Percentiles rank a stretch among this genome's conserved stretches.
phyloP scores from a whole-genome alignment of 345 rosid genomes.

The Orychophragmus violaceus region DNA sequence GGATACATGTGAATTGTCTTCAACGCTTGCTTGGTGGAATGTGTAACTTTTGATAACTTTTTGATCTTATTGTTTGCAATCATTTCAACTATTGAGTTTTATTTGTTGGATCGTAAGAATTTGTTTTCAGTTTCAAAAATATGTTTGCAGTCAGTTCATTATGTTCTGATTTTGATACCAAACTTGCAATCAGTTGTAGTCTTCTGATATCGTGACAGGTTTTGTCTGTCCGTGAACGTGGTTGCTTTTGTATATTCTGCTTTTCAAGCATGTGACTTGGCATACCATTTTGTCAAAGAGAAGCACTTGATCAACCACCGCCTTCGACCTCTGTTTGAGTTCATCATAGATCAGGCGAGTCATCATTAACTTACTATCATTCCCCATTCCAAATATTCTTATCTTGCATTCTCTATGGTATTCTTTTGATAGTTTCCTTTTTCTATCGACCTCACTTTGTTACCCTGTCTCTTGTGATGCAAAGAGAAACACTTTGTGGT shows the following conservation, averaged over 20 bases:
- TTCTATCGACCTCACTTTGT: not conserved
- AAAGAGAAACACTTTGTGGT: not conserved
- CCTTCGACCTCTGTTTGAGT: conserved; percentile 52
- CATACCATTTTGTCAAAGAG: conserved; percentile 47
- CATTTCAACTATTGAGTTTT: not conserved
- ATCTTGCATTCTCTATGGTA: not conserved
- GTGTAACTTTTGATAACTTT: not conserved
- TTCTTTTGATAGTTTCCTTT: not conserved
- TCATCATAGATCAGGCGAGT: conserved; percentile 91
- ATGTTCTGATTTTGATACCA: not conserved
- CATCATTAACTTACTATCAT: not conserved
- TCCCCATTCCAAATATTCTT: not conserved
- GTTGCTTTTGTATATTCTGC: conserved; percentile 69
- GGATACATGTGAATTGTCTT: not conserved
- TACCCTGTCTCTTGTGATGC: not conserved
- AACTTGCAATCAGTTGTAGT: not conserved
- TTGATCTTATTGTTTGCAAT: not conserved
- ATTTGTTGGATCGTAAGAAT: not conserved
- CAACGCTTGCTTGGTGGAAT: not conserved
- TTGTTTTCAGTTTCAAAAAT: not conserved
- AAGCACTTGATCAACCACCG: conserved; percentile 55
- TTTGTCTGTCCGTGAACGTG: conserved; percentile 76
- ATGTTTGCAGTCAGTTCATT: not conserved
- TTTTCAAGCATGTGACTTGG: conserved; percentile 67
- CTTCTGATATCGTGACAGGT: conserved; percentile 38